Evolutionary conservation across 2,329 filamentous ascomycete genomes (phyloP).

Genomic region (Fusarium nelsonii): DNA sequence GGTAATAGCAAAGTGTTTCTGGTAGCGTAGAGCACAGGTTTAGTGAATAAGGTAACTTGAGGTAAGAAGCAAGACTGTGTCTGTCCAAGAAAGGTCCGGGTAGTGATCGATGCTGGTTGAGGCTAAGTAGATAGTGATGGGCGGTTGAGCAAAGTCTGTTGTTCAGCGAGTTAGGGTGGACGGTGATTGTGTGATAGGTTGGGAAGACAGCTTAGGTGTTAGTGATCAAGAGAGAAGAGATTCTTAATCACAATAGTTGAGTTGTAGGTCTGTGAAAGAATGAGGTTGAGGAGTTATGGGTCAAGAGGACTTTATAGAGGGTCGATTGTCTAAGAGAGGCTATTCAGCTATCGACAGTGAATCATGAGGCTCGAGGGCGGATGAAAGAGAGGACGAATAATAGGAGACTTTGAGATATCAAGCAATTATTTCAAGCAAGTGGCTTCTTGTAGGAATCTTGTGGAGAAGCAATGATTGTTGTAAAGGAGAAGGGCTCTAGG

Average conservation of each 20-base stretch:
- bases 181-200: constrained; percentile 3
- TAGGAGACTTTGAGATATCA: background rate
- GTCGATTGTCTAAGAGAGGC: background rate
- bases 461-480: background rate
- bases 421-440: background rate
- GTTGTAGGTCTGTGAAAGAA: background rate
- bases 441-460: background rate
- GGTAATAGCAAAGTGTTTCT: constrained; percentile 2
- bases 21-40: background rate
- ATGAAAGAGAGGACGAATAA: constrained; percentile 9
- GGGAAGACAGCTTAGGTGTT: background rate
- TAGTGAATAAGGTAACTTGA: background rate
- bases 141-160: background rate
- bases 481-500: background rate
- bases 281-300: background rate
- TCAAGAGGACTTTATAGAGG: background rate
- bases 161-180: background rate
- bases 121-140: constrained; percentile 1
- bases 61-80: background rate
- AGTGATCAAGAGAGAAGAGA: background rate
- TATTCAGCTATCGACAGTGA: constrained; percentile 6
- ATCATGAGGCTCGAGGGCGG: constrained; percentile 1
- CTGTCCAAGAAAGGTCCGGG: constrained; percentile 28
- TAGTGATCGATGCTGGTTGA: background rate
- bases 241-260: constrained; percentile 24